These are phyloP conservation scores for Galeopsis tetrahit DNA, from an alignment of 257 asterid species.

Conservation along the genomic window DNA sequence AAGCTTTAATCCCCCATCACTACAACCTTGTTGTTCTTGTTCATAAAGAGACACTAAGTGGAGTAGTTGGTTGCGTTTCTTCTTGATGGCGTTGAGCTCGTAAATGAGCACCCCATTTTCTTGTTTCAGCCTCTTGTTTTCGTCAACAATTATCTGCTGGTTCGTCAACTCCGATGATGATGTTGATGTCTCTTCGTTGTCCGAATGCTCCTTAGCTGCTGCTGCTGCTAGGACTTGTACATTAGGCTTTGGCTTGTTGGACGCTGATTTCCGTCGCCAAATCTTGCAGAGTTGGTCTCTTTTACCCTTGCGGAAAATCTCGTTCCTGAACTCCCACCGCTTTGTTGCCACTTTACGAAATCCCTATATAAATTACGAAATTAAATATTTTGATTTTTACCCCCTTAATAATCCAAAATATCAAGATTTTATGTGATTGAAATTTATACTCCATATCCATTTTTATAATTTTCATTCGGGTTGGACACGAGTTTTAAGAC, in stretches of 20 bases:
- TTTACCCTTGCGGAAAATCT: slow-evolving; percentile 64
- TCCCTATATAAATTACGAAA: slow-evolving; percentile 46
- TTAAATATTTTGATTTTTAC: too few species aligned
- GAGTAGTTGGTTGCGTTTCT: slow-evolving; percentile 59
- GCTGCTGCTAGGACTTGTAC: slow-evolving; percentile 11
- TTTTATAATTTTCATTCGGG: too few species aligned
- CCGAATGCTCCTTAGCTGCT: slow-evolving; percentile 34
- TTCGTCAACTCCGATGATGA: slow-evolving; percentile 55
- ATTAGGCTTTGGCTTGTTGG: slow-evolving; percentile 43
- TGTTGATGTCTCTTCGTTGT: slow-evolving; percentile 69
- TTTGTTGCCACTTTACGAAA: slow-evolving; percentile 70
- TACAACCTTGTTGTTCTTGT: neutral
- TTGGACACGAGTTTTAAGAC: too few species aligned
- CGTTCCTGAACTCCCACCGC: slow-evolving; percentile 81
- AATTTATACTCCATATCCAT: too few species aligned
- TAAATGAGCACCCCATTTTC: slow-evolving; percentile 61
- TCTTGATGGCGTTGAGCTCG: slow-evolving; percentile 57
- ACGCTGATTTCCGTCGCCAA: slow-evolving; percentile 68
- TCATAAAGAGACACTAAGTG: slow-evolving; percentile 51
- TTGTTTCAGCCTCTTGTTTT: slow-evolving; percentile 64
- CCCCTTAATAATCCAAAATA: too few species aligned
- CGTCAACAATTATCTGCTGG: slow-evolving; percentile 58
- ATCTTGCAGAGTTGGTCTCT: slow-evolving; percentile 61
- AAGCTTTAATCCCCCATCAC: slow-evolving; percentile 44
- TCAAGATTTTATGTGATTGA: too few species aligned